These are phyloP conservation scores for Cenchrus purpureus DNA, from an alignment of 176 grass and related monocot genomes.

Conservation along the genomic window DNA sequence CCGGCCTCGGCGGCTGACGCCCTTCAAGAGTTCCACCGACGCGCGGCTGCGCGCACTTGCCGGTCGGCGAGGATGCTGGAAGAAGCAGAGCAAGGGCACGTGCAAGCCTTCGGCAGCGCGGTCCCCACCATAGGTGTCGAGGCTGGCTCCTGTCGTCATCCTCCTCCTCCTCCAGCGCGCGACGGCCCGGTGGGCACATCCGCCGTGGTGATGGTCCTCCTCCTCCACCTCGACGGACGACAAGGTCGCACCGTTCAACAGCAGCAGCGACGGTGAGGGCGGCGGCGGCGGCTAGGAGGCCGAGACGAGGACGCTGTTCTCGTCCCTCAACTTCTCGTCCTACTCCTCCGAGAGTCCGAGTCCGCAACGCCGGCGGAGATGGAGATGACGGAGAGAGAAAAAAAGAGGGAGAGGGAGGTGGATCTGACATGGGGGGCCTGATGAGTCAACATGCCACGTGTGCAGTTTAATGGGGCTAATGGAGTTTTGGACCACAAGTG, in stretches of 20 bases:
- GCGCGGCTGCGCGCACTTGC: constrained; percentile 18
- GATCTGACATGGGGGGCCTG: too few relatives aligned
- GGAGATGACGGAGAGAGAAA: too few relatives aligned
- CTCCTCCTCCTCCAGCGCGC: constrained; percentile 27
- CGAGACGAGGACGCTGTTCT: constrained; percentile 71
- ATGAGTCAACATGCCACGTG: too few relatives aligned
- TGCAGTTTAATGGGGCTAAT: too few relatives aligned
- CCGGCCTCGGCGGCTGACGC: constrained; percentile 23
- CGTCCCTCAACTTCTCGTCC: constrained; percentile 81
- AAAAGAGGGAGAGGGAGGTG: too few relatives aligned
- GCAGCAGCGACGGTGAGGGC: constrained; percentile 29
- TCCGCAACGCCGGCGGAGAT: constrained; percentile 14
- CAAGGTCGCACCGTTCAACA: constrained; percentile 57
- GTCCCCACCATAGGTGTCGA: constrained; percentile 43
- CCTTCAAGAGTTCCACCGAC: constrained; percentile 4
- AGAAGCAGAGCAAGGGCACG: constrained; percentile 31
- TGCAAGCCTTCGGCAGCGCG: constrained; percentile 24
- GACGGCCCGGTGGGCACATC: constrained; percentile 8
- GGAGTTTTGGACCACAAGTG: too few relatives aligned
- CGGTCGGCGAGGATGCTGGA: constrained; percentile 14
- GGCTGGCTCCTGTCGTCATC: constrained; percentile 33
- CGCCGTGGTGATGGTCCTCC: too few relatives aligned
- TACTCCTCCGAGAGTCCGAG: constrained; percentile 55
- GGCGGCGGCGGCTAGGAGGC: constrained; percentile 40
- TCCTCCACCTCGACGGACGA: constrained; percentile 47